Percentiles rank a stretch among this genome's conserved stretches.
phyloP scores from a whole-genome alignment of 257 asterid genomes.

The Linaria vulgaris region DNA sequence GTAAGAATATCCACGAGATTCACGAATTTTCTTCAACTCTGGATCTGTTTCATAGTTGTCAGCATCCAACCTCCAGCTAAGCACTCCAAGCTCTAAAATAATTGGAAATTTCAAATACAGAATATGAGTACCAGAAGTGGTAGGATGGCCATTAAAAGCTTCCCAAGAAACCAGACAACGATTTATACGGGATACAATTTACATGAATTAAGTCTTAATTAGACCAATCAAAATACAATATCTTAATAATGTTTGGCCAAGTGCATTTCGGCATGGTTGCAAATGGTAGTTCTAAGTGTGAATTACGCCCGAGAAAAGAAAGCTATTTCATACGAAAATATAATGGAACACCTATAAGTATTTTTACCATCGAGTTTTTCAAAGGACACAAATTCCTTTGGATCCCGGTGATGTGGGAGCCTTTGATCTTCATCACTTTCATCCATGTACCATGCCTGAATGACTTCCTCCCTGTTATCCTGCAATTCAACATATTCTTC shows the following conservation, averaged over 20 bases:
- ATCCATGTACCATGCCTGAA: conserved; percentile 99
- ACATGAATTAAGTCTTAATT: background rate
- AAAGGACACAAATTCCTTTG: conserved; percentile 75
- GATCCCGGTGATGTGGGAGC: conserved; percentile 86
- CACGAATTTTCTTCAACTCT: conserved; percentile 81
- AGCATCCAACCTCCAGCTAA: conserved; percentile 93
- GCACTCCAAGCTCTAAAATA: conserved; percentile 80
- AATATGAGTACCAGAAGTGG: conserved; percentile 1
- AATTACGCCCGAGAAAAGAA: background rate
- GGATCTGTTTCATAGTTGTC: conserved; percentile 90
- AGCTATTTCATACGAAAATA: background rate
- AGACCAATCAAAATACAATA: background rate
- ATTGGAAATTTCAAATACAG: background rate
- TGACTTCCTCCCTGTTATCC: conserved; percentile 71
- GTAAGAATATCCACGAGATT: conserved; percentile 80
- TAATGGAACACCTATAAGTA: background rate
- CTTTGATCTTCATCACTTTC: conserved; percentile 86
- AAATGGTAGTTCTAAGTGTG: background rate
- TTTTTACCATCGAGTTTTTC: conserved; percentile 79
- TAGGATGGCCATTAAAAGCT: too few relatives aligned
- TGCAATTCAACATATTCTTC: conserved; percentile 30
- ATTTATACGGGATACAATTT: too few relatives aligned
- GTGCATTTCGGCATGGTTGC: background rate
- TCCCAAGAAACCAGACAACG: too few relatives aligned
- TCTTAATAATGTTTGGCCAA: background rate